phyloP scores from a whole-genome alignment of 176 grass and related monocot genomes.

The Avena eriantha region DNA sequence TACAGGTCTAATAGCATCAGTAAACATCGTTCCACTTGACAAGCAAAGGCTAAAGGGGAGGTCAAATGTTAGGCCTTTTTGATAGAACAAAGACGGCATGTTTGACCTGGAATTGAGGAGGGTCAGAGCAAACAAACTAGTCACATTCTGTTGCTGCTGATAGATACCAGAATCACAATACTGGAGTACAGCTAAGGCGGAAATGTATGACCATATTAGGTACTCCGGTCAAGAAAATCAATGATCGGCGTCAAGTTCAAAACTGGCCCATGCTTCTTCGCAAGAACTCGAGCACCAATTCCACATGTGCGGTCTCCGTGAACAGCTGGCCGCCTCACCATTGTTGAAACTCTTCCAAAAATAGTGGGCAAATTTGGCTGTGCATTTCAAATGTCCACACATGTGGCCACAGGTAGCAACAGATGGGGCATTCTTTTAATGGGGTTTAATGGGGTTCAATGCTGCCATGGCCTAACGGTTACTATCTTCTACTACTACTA shows the following conservation, averaged over 20 bases:
- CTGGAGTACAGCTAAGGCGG: slow-evolving; percentile 9
- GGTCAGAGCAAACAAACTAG: not conserved
- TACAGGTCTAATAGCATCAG: not conserved
- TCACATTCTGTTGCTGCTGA: slow-evolving; percentile 1
- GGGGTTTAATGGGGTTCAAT: slow-evolving; percentile 28
- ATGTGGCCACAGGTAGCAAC: slow-evolving; percentile 19
- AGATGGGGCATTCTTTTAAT: slow-evolving; percentile 9
- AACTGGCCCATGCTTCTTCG: slow-evolving; percentile 19
- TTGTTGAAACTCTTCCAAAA: not conserved
- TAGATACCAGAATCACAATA: slow-evolving; percentile 24
- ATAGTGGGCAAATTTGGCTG: not conserved
- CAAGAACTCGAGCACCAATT: slow-evolving; percentile 2
- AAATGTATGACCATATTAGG: slow-evolving; percentile 15
- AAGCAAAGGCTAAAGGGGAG: not conserved
- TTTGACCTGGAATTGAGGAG: slow-evolving; percentile 17
- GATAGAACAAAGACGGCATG: not conserved
- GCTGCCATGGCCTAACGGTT: slow-evolving; percentile 34
- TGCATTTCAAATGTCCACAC: slow-evolving; percentile 24
- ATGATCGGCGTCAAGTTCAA: not conserved
- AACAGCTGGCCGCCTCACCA: not conserved
- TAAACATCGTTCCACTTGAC: not conserved
- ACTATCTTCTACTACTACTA: slow-evolving; percentile 30
- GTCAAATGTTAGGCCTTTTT: slow-evolving; percentile 6
- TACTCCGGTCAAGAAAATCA: slow-evolving; percentile 19
- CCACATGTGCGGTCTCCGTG: not conserved